Conservation (phyloP, 768 basidiomycete species). For the Pleurotus cornucopiae region DNA sequence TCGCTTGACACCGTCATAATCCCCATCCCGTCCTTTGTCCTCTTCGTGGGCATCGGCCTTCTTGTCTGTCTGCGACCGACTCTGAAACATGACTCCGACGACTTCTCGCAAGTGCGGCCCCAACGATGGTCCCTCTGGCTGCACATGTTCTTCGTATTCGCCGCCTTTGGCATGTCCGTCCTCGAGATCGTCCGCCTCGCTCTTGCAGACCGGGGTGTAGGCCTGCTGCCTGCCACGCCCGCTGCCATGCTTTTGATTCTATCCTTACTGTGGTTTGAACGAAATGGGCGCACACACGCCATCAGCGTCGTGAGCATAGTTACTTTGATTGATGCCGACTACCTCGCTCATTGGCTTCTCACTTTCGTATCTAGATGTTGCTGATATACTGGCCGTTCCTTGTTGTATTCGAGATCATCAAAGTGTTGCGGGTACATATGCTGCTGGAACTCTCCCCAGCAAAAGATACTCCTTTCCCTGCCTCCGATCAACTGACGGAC, state of each 20-base stretch:
- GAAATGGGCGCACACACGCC: slow-evolving; percentile 13
- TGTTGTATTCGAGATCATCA: slow-evolving; percentile 17
- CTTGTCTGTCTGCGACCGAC: not conserved
- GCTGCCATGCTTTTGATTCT: slow-evolving; percentile 16
- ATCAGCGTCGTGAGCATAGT: slow-evolving; percentile 14
- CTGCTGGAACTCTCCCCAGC: slow-evolving; percentile 17
- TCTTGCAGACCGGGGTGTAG: slow-evolving; percentile 22
- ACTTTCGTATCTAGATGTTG: slow-evolving; percentile 13
- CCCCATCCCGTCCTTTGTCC: slow-evolving; percentile 23
- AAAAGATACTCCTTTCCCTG: slow-evolving; percentile 18
- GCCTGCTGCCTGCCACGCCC: slow-evolving; percentile 21
- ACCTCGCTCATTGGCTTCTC: not conserved
- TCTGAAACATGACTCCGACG: not conserved
- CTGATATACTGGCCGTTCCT: slow-evolving; percentile 20
- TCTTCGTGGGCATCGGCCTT: slow-evolving; percentile 14
- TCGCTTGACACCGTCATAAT: slow-evolving; percentile 22
- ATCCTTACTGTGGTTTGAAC: slow-evolving; percentile 15
- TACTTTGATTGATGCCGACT: not conserved
- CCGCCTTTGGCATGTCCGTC: slow-evolving; percentile 23
- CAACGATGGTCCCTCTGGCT: slow-evolving; percentile 19
- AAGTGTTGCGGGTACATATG: slow-evolving; percentile 13
- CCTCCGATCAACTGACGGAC: slow-evolving; percentile 21
- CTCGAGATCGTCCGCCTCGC: slow-evolving; percentile 24
- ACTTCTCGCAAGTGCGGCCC: not conserved
- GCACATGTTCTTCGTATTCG: slow-evolving; percentile 20